Evolutionary conservation across 192 early-diverging fungal genomes (phyloP), one percentile per base, ranked within the genome.

Genomic region (Cladochytrium replicatum): DNA sequence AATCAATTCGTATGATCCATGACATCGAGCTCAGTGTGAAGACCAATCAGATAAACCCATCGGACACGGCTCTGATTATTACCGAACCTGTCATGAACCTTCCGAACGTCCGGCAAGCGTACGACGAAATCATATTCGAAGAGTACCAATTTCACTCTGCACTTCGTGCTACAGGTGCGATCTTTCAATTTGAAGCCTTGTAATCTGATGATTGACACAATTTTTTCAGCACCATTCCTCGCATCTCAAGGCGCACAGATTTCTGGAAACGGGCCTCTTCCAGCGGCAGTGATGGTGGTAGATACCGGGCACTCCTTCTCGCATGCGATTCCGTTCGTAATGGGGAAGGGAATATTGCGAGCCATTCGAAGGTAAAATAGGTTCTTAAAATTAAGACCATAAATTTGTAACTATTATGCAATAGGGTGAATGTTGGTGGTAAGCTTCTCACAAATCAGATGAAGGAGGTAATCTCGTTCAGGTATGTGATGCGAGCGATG

Each of bases 381-480:
- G 13, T 13, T 37, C 17, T 13, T 37, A 13, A 17, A 13, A 37
- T 40, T 22, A 15, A 19, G 6, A 41, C 25, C 6, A 28, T 50
- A 9, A 0, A 23, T 31, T 25, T 43, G 41, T 27, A n/a, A n/a
- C n/a, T 25, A 39, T 34, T 28, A 26, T 40, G 22, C 29, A 54
- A 13, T 11, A 71, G 86, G 19, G 81, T 92, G 29, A 83, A 88
- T 41, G 79, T 92, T 7, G 89, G 87, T 27, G 89, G 89, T 2
- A 89, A 87, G 32, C 60, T 92, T 32, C 58, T 92, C 48, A 92
- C 89, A 6, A 92, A 83, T 55, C 85, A 88, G 42, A 60, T 92
- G 8, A 92, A 92, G 52, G 89, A 92, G 49, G 74, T 80, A n/a
- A 82, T 92, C 19, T 89, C 89, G n/a, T 92, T 92, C 52, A 68